Percentiles rank a stretch among this genome's conserved stretches.
Evolutionary conservation across 2,329 filamentous ascomycete species (phyloP).

Genomic region (Dactylellina sp.): DNA sequence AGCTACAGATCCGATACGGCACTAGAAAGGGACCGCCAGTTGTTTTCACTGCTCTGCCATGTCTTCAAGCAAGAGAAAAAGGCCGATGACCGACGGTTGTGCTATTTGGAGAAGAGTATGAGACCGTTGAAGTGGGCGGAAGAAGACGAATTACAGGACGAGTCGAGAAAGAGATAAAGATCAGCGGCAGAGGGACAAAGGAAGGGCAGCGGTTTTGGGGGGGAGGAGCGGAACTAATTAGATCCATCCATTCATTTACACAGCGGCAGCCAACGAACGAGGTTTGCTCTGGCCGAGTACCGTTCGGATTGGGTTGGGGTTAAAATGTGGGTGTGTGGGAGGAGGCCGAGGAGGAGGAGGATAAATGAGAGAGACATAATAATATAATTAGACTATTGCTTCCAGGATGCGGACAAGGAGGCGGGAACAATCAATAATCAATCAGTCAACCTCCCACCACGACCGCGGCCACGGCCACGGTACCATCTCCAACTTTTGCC

Average conservation of each 20-base stretch:
- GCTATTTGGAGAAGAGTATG: constrained; percentile 20
- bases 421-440: too few species aligned
- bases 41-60: too few species aligned
- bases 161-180: constrained; percentile 55
- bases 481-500: too few species aligned
- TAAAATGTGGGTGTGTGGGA: constrained; percentile 29
- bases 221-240: constrained; percentile 33
- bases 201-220: constrained; percentile 37
- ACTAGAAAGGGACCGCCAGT: constrained; percentile 44
- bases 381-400: constrained; percentile 1
- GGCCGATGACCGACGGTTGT: constrained; percentile 7
- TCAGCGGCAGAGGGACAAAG: constrained; percentile 52
- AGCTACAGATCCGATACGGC: constrained; percentile 50
- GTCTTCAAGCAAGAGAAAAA: constrained; percentile 29
- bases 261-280: background rate
- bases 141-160: constrained; percentile 29
- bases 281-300: background rate
- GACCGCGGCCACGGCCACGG: too few species aligned
- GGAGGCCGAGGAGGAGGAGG: constrained; percentile 31
- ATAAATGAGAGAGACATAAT: constrained; percentile 42
- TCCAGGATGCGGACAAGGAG: constrained; percentile 51
- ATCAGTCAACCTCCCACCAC: too few species aligned
- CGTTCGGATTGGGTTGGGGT: too few species aligned
- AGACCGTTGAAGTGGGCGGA: constrained; percentile 37
- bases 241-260: constrained; percentile 41